Conservation (phyloP, 1,284 basidiomycete genomes). For the Irpex sp. region DNA sequence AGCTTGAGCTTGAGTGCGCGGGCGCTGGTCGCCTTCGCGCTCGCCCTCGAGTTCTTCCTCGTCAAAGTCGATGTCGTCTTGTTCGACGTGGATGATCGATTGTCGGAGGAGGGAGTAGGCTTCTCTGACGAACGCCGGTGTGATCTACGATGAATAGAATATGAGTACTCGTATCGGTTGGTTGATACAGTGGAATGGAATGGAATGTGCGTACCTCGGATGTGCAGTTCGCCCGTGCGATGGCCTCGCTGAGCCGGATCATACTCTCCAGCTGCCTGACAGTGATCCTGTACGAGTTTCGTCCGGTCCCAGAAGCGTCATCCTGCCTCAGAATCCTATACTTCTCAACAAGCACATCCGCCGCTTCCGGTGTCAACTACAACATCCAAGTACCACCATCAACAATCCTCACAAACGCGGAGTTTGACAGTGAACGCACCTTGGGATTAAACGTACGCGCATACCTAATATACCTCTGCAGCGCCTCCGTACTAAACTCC, state of each 20-base stretch:
- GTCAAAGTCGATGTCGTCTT: slow-evolving; percentile 98
- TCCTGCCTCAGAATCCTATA: slow-evolving; percentile 92
- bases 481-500: slow-evolving; percentile 94
- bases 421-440: slow-evolving; percentile 38
- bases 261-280: slow-evolving; percentile 96
- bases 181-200: background rate
- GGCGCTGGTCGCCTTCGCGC: slow-evolving; percentile 30
- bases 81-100: slow-evolving; percentile 99
- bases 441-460: slow-evolving; percentile 96
- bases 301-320: slow-evolving; percentile 83
- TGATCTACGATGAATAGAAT: slow-evolving; percentile 54
- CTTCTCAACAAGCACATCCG: slow-evolving; percentile 93
- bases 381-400: background rate
- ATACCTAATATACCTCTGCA: slow-evolving; percentile 96
- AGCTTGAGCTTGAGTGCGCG: background rate
- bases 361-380: slow-evolving; percentile 89
- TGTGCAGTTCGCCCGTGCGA: slow-evolving; percentile 95
- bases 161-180: background rate
- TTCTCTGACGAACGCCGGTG: slow-evolving; percentile 91
- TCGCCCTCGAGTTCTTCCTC: slow-evolving; percentile 80
- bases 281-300: slow-evolving; percentile 94
- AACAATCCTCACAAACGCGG: too few species aligned
- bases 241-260: slow-evolving; percentile 96
- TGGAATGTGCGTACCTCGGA: slow-evolving; percentile 56
- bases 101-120: slow-evolving; percentile 92